Evolutionary conservation across 495 filamentous ascomycete species (phyloP).

Genomic region (Parachaetomium inaequale): DNA sequence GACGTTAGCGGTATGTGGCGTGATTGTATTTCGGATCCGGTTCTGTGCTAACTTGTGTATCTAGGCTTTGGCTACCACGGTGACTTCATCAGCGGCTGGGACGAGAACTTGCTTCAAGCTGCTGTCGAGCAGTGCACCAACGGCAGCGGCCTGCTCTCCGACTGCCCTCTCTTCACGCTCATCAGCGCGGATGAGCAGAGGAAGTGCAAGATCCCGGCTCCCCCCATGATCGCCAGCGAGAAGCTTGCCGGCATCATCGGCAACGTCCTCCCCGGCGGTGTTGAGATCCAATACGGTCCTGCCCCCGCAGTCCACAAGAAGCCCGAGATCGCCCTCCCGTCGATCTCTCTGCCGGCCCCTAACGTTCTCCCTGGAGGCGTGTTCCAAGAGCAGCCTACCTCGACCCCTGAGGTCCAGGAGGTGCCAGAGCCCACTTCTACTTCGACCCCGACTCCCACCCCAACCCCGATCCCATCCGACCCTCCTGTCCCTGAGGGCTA

Average conservation of each 20-base stretch:
- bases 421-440: slow-evolving; percentile 27
- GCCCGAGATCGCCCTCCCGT: slow-evolving; percentile 2
- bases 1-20: slow-evolving; percentile 62
- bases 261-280: slow-evolving; percentile 38
- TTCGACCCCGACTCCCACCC: slow-evolving; percentile 18
- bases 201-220: slow-evolving; percentile 37
- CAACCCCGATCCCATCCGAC: slow-evolving; percentile 14
- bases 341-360: slow-evolving; percentile 18
- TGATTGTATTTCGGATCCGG: background rate
- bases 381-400: slow-evolving; percentile 23
- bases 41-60: slow-evolving; percentile 13
- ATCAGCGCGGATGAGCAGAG: slow-evolving; percentile 35
- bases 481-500: slow-evolving; percentile 29
- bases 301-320: slow-evolving; percentile 30
- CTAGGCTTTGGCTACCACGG: slow-evolving; percentile 75
- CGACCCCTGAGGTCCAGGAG: slow-evolving; percentile 1
- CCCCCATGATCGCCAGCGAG: slow-evolving; percentile 32
- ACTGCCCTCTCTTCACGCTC: slow-evolving; percentile 56
- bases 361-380: slow-evolving; percentile 26
- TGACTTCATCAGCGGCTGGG: slow-evolving; percentile 84
- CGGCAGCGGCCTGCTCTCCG: slow-evolving; percentile 45
- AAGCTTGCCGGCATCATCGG: slow-evolving; percentile 32
- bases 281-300: slow-evolving; percentile 37
- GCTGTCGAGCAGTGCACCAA: slow-evolving; percentile 59
- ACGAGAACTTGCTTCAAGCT: slow-evolving; percentile 54